A percentile compares a stretch with the other conserved stretches of the same genome.
phyloP scores from a whole-genome alignment of 768 basidiomycete species.

The Antrodiella citrinella region DNA sequence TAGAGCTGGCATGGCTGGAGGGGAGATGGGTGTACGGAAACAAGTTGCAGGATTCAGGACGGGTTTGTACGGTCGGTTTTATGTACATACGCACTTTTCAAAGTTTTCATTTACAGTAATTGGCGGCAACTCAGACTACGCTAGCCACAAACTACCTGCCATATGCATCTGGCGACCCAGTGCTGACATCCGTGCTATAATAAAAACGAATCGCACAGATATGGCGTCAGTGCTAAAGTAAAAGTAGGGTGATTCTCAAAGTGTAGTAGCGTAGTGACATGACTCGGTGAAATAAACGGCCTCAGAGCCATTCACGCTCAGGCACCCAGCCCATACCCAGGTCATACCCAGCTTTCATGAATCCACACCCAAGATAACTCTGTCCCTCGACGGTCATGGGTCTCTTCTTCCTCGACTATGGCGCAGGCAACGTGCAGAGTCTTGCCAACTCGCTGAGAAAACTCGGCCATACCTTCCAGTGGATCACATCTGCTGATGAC shows the following conservation, averaged over 20 bases:
- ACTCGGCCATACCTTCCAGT: conserved; percentile 81
- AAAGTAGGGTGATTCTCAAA: background rate
- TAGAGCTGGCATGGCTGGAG: conserved; percentile 36
- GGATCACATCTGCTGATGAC: conserved; percentile 77
- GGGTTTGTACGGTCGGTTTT: background rate
- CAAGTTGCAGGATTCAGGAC: background rate
- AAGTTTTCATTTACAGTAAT: background rate
- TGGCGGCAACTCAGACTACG: background rate
- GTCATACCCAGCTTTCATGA: too few relatives aligned
- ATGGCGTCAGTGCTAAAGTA: background rate
- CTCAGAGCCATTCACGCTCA: too few relatives aligned
- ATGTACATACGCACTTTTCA: too few relatives aligned
- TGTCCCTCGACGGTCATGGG: conserved; percentile 27
- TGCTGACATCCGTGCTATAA: too few relatives aligned
- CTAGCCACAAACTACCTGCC: background rate
- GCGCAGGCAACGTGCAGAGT: conserved; percentile 91
- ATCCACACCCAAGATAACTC: too few relatives aligned
- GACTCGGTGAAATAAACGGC: background rate
- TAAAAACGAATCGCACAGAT: background rate
- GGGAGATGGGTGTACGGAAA: background rate
- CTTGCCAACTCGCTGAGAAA: conserved; percentile 84
- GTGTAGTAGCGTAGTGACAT: background rate
- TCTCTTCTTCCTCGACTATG: conserved; percentile 92
- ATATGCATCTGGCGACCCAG: too few relatives aligned
- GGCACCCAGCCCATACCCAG: too few relatives aligned